These are phyloP conservation scores for Pyricularia sp. DNA, from an alignment of 2,329 filamentous ascomycete species.

Conservation along the genomic window DNA sequence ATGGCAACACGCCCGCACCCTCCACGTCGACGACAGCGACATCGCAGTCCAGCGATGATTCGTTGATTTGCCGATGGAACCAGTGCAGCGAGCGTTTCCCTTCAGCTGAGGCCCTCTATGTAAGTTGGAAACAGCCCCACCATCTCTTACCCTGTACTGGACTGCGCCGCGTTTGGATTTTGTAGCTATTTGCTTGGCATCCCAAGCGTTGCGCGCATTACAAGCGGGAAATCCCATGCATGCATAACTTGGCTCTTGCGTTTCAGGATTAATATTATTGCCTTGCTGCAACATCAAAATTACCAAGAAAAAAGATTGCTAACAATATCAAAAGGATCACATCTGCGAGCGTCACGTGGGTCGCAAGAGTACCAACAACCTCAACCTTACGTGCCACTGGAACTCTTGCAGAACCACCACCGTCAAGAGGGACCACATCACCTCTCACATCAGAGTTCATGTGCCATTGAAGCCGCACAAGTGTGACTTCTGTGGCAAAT, in stretches of 20 bases:
- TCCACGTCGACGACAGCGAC: constrained; percentile 37
- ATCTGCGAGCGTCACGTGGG: constrained; percentile 98
- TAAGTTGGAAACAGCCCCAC: constrained; percentile 25
- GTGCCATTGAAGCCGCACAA: constrained; percentile 99
- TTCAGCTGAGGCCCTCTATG: constrained; percentile 49
- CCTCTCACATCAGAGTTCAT: constrained; percentile 95
- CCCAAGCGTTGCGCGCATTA: too few species aligned
- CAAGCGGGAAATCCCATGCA: too few species aligned
- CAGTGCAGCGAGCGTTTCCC: constrained; percentile 49
- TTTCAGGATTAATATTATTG: too few species aligned
- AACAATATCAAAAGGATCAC: constrained; percentile 58
- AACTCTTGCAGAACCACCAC: constrained; percentile 92
- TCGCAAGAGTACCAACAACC: constrained; percentile 97
- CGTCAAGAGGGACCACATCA: constrained; percentile 98
- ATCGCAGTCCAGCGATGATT: constrained; percentile 40
- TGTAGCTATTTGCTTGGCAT: background rate
- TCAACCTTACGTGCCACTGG: constrained; percentile 97
- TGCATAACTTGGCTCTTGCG: too few species aligned
- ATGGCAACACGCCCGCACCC: constrained; percentile 42
- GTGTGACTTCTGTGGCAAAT: constrained; percentile 97
- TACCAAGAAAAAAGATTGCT: background rate
- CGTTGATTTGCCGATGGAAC: constrained; percentile 52
- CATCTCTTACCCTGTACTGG: background rate
- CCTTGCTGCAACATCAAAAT: too few species aligned
- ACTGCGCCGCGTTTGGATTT: background rate